Evolutionary conservation across 2,329 filamentous ascomycete species (phyloP).

Genomic region (Dothiorella sarmentorum): DNA sequence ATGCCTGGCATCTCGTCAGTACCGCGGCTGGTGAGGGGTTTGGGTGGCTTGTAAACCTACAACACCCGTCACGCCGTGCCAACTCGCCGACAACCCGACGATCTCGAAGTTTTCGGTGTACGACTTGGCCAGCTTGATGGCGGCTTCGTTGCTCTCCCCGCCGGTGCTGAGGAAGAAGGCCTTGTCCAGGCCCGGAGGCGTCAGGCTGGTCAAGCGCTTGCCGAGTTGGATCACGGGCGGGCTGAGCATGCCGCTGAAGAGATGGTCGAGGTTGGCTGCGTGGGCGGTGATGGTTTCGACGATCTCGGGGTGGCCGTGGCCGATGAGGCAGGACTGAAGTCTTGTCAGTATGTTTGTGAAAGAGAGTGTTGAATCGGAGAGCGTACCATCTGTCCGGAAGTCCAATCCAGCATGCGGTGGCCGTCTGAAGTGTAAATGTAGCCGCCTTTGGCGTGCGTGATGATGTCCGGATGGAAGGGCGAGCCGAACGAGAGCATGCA

Average conservation of each 20-base stretch:
- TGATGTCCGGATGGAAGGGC: conserved; percentile 29
- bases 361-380: neutral
- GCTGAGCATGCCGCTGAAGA: conserved; percentile 37
- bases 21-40: neutral
- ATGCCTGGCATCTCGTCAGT: conserved; percentile 29
- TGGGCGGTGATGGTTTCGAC: conserved; percentile 30
- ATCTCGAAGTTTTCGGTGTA: conserved; percentile 65
- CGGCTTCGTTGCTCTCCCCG: conserved; percentile 51
- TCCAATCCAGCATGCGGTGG: conserved; percentile 33
- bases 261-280: conserved; percentile 30
- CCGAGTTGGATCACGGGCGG: conserved; percentile 33
- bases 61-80: conserved; percentile 59
- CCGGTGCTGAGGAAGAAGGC: conserved; percentile 36
- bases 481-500: conserved; percentile 20
- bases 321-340: conserved; percentile 25
- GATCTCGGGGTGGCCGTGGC: conserved; percentile 33
- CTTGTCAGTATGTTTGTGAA: neutral
- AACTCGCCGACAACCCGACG: conserved; percentile 57
- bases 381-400: conserved; percentile 28
- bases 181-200: conserved; percentile 31
- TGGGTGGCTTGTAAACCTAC: neutral
- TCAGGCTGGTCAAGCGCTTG: conserved; percentile 27
- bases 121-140: conserved; percentile 61
- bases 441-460: conserved; percentile 28
- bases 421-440: conserved; percentile 31